phyloP scores from a whole-genome alignment of 192 early-diverging fungal genomes.

The Podila epigama region DNA sequence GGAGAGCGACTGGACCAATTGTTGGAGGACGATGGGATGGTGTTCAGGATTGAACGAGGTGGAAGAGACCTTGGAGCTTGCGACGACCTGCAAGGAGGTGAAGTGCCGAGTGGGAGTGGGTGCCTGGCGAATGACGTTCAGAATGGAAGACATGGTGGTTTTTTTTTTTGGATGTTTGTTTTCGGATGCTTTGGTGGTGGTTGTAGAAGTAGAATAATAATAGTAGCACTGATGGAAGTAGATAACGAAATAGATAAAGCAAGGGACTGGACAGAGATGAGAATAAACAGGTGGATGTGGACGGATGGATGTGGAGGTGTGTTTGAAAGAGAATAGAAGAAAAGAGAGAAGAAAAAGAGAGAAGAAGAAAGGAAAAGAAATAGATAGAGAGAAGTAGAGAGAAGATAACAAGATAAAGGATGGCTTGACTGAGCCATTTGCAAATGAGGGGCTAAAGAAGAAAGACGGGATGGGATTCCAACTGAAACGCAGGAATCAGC shows the following conservation, averaged over 20 bases:
- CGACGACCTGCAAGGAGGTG: conserved; percentile 27
- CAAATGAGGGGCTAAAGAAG: not conserved
- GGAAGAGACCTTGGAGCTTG: conserved; percentile 8
- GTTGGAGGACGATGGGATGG: conserved; percentile 43
- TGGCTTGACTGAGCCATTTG: too few relatives aligned
- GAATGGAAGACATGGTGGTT: conserved; percentile 43
- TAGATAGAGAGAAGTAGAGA: not conserved
- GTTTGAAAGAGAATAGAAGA: conserved; percentile 4
- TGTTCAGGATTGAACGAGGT: conserved; percentile 40
- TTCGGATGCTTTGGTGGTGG: not conserved
- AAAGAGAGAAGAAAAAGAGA: conserved; percentile 10
- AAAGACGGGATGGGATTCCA: not conserved
- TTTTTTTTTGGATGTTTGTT: conserved; percentile 4
- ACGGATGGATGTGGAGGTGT: not conserved
- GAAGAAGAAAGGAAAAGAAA: not conserved
- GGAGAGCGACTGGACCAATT: conserved; percentile 43
- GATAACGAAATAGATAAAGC: too few relatives aligned
- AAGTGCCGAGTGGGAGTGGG: conserved; percentile 44
- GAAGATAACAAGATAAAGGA: not conserved
- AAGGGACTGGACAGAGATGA: too few relatives aligned
- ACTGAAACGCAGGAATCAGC: too few relatives aligned
- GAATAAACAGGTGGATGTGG: not conserved
- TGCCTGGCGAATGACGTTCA: conserved; percentile 43
- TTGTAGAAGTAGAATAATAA: too few relatives aligned
- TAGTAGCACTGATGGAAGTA: too few relatives aligned